A percentile compares a stretch with the other conserved stretches of the same genome.
phyloP scores from a whole-genome alignment of 768 basidiomycete species.

The Termitomyces sp. region DNA sequence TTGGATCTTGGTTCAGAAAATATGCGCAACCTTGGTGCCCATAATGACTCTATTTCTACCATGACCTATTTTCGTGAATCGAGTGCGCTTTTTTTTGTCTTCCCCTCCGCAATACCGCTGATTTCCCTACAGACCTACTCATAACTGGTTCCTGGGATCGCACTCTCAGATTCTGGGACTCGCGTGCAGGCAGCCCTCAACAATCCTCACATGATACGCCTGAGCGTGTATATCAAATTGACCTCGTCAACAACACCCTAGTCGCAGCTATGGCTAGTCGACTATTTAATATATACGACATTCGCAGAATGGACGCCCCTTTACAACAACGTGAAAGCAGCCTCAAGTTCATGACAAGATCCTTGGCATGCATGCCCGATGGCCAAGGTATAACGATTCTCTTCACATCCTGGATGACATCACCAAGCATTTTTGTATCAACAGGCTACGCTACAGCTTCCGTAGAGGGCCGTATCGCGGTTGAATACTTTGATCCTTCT shows the following conservation, averaged over 20 bases:
- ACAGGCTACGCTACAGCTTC: constrained; percentile 89
- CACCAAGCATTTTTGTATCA: neutral
- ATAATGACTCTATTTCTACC: constrained; percentile 73
- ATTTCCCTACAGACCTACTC: constrained; percentile 46
- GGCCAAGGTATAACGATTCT: constrained; percentile 62
- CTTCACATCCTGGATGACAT: neutral
- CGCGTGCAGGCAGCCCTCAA: constrained; percentile 51
- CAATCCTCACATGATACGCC: constrained; percentile 64
- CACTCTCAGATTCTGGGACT: constrained; percentile 85
- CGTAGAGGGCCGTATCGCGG: constrained; percentile 93
- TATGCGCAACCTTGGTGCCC: constrained; percentile 70
- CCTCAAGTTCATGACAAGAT: constrained; percentile 91
- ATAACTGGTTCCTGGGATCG: constrained; percentile 93
- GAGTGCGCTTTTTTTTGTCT: constrained; percentile 37
- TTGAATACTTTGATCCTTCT: constrained; percentile 91
- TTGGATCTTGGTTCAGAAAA: constrained; percentile 74
- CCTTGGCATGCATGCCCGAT: constrained; percentile 87
- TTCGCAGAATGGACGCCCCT: constrained; percentile 70
- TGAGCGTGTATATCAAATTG: constrained; percentile 82
- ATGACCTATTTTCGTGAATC: constrained; percentile 64
- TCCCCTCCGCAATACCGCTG: neutral
- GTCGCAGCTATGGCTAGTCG: constrained; percentile 93
- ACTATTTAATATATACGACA: constrained; percentile 84
- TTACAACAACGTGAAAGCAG: constrained; percentile 86
- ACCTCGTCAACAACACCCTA: constrained; percentile 69